phyloP scores from a whole-genome alignment of 2,329 filamentous ascomycete species.

The Stachybotrys elegans region DNA sequence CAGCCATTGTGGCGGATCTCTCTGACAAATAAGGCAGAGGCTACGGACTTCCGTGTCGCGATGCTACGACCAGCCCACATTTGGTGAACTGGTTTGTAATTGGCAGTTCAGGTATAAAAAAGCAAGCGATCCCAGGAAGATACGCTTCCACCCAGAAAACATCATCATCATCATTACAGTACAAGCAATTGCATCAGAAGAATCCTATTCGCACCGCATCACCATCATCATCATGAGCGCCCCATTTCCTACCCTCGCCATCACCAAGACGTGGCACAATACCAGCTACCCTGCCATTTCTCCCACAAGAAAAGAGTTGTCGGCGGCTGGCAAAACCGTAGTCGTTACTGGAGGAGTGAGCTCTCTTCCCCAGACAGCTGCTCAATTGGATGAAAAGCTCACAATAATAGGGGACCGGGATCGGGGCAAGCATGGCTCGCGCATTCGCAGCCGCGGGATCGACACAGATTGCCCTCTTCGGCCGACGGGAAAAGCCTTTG shows the following conservation, averaged over 20 bases:
- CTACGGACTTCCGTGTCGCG: slow-evolving; percentile 7
- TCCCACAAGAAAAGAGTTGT: neutral
- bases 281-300: slow-evolving; percentile 1
- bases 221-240: neutral
- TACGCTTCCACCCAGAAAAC: neutral
- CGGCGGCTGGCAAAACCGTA: slow-evolving; percentile 2
- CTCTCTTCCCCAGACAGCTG: neutral
- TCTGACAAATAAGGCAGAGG: slow-evolving; percentile 20
- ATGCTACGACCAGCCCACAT: neutral
- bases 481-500: slow-evolving; percentile 19
- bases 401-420: slow-evolving; percentile 33
- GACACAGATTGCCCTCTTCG: slow-evolving; percentile 44
- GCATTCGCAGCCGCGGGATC: slow-evolving; percentile 34
- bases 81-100: neutral
- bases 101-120: neutral
- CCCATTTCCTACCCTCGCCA: slow-evolving; percentile 2
- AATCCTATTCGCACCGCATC: no score
- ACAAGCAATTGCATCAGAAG: no score
- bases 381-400: neutral
- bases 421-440: slow-evolving; percentile 39
- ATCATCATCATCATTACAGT: neutral
- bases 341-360: slow-evolving; percentile 6
- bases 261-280: slow-evolving; percentile 8
- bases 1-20: no score
- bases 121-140: neutral